Conservation (phyloP, 352 stramenopile genomes). For the Phytopythium sindhum region DNA sequence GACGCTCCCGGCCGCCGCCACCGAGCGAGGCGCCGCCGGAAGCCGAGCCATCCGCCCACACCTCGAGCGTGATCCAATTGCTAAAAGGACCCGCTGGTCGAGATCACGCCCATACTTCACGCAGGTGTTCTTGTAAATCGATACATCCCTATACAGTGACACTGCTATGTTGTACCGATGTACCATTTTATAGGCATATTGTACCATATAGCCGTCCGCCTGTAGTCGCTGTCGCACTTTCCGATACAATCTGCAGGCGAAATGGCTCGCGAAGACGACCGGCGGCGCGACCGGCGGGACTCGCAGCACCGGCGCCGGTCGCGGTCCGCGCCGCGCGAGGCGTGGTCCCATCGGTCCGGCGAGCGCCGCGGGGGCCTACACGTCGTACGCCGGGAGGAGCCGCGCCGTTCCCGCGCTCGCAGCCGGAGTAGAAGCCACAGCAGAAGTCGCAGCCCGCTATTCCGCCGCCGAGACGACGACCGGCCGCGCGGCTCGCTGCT, state of each 20-base stretch:
- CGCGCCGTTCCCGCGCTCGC: neutral
- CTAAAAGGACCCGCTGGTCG: neutral
- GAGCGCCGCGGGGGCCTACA: slow-evolving; percentile 19
- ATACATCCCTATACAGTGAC: too few species aligned
- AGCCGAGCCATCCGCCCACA: neutral
- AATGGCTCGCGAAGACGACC: slow-evolving; percentile 3
- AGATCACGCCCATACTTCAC: neutral
- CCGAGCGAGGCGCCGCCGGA: neutral
- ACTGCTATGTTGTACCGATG: too few species aligned
- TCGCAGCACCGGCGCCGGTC: neutral
- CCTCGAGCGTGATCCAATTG: too few species aligned
- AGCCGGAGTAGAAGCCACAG: slow-evolving; percentile 10
- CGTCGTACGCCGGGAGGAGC: slow-evolving; percentile 23
- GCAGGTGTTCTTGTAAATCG: too few species aligned
- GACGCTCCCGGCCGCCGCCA: too few species aligned
- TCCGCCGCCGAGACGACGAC: neutral
- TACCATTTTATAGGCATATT: too few species aligned
- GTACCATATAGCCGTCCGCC: too few species aligned
- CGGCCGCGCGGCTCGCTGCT: slow-evolving; percentile 34
- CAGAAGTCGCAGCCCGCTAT: slow-evolving; percentile 15
- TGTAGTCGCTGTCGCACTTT: too few species aligned
- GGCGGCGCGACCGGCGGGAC: neutral
- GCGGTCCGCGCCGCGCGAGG: neutral
- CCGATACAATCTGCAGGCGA: neutral
- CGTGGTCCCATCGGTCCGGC: neutral